Evolutionary conservation across 1,284 basidiomycete genomes (phyloP), one percentile per base, ranked within the genome.

Genomic region (Ceratobasidium sp.): DNA sequence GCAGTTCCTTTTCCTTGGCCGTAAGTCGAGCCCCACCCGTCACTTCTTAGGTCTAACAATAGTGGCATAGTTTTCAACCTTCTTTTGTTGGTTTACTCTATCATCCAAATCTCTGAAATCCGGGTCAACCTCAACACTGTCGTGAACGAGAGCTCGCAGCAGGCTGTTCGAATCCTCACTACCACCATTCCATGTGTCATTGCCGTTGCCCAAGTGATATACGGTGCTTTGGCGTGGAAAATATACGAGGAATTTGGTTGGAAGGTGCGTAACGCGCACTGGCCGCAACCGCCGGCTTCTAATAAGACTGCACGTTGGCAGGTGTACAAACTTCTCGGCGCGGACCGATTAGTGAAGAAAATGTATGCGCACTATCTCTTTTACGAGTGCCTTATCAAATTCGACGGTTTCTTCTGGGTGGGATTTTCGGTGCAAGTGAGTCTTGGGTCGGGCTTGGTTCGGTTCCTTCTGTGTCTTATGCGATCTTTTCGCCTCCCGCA

Each of bases 391-490:
- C 87, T 97, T 74, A 86, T 96, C 86, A 95, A 95, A 85, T 96
- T 96, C 86, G 91, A 95, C 79, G 89, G 95, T 76, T 96, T 96
- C 86, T 96, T 97, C 85, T 95, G 92, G 89, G 88, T 90, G 71
- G 93, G 93, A 60, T 97, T 96, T 83, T 94, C 90, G 22, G 91
- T 95, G 24, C 95, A 96, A 82, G 94, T 95, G 80, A 76, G 81
- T 76, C n/a, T 17, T 29, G 36, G 36, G 36, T 19, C 24, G 1
- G 29, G 15, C 67, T 41, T 50, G 44, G 27, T 59, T 1, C 45
- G 24, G 31, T 31, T 48, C 5, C 27, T 22, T 11, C 31, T 33
- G 31, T 59, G 19, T 9, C 27, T 71, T 24, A 59, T 31, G 0
- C 4, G 36, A 41, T 5, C 31, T 45, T 14, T 57, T 24, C 2